phyloP scores from a whole-genome alignment of 1,284 basidiomycete genomes.

The Golubevia sp. region DNA sequence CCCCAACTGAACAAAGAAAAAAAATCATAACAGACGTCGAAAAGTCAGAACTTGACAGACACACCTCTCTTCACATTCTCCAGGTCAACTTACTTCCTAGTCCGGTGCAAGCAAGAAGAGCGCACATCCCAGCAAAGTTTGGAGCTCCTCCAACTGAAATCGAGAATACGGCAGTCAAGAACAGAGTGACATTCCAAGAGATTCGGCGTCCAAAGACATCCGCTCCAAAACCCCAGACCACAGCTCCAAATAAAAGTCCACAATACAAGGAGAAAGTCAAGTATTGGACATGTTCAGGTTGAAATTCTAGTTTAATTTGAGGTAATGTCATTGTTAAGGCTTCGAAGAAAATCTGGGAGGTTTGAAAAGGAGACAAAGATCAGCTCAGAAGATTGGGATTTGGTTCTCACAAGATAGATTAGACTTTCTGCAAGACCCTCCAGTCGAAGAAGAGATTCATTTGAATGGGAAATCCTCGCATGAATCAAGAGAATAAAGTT shows the following conservation, averaged over 20 bases:
- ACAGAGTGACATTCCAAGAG: constrained; percentile 70
- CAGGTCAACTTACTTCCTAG: constrained; percentile 69
- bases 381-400: background rate
- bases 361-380: background rate
- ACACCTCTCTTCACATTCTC: no score
- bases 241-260: constrained; percentile 69
- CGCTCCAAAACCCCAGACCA: constrained; percentile 65
- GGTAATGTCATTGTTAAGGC: constrained; percentile 45
- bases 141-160: constrained; percentile 68
- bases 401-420: background rate
- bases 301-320: constrained; percentile 42
- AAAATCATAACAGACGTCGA: no score
- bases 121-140: constrained; percentile 67
- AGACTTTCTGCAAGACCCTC: no score
- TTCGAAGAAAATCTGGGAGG: constrained; percentile 33
- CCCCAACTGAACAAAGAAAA: constrained; percentile 64
- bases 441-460: no score
- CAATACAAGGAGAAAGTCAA: constrained; percentile 67
- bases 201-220: constrained; percentile 65
- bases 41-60: no score
- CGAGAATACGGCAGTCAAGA: constrained; percentile 69
- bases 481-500: no score
- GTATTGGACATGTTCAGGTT: constrained; percentile 33
- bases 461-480: no score
- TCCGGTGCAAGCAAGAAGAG: constrained; percentile 67